phyloP scores from a whole-genome alignment of 2,329 filamentous ascomycete genomes.

The Sphaerostilbella broomeana region DNA sequence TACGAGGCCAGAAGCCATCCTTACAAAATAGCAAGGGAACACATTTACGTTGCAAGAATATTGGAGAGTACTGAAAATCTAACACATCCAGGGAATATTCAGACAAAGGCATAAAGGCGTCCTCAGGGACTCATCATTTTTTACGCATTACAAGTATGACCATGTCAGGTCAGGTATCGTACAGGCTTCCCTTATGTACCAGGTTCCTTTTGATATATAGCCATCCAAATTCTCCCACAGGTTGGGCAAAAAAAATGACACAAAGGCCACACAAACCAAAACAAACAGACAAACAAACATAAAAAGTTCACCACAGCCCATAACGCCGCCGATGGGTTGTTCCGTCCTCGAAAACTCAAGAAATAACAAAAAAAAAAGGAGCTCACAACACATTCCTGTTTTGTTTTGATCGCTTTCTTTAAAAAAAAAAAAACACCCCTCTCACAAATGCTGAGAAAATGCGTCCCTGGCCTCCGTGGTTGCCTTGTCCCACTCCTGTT shows the following conservation, averaged over 20 bases:
- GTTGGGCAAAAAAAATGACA: slow-evolving; percentile 2
- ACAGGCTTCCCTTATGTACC: slow-evolving; percentile 17
- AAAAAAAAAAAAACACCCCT: background rate
- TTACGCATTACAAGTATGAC: slow-evolving; percentile 12
- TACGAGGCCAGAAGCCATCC: background rate
- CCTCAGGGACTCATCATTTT: slow-evolving; percentile 10
- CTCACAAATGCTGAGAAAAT: slow-evolving; percentile 30
- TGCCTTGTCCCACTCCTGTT: slow-evolving; percentile 34
- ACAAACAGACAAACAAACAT: slow-evolving; percentile 10
- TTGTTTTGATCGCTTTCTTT: background rate
- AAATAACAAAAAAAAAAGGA: background rate
- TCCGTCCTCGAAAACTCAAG: no score
- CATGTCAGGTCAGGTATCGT: slow-evolving; percentile 21
- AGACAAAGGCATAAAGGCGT: background rate
- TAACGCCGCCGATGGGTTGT: slow-evolving; percentile 22
- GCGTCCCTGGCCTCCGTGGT: slow-evolving; percentile 37
- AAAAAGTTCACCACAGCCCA: slow-evolving; percentile 11
- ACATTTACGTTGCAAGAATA: slow-evolving; percentile 4
- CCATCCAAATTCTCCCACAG: slow-evolving; percentile 7
- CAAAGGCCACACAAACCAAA: background rate
- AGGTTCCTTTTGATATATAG: slow-evolving; percentile 12
- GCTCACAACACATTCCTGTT: background rate
- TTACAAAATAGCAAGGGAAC: slow-evolving; percentile 7
- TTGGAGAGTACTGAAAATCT: slow-evolving; percentile 6
- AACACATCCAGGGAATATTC: background rate